Evolutionary conservation across 805 yeast species (phyloP).

Genomic region (Danielozyma ontarioensis): DNA sequence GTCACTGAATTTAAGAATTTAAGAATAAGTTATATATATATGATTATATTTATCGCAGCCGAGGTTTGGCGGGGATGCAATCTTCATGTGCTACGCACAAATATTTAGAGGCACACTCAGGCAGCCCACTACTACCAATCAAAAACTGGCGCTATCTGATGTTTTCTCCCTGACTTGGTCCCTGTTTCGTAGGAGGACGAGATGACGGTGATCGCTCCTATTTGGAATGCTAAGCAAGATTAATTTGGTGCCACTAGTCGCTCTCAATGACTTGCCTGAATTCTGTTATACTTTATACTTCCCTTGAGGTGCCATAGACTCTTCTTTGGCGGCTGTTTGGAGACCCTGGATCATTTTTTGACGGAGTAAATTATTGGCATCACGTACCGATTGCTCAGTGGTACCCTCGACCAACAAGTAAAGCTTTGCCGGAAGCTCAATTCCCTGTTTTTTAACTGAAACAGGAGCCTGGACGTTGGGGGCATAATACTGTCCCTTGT

Average conservation of each 20-base stretch:
- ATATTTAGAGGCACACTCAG: no score
- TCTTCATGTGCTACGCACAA: neutral
- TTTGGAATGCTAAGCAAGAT: no score
- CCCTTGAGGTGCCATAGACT: conserved; percentile 37
- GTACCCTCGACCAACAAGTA: conserved; percentile 75
- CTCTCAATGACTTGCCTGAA: neutral
- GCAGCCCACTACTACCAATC: no score
- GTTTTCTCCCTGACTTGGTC: no score
- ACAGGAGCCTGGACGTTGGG: conserved; percentile 39
- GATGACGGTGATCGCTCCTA: no score
- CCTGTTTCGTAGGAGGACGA: no score
- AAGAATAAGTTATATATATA: no score
- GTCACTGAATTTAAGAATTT: no score
- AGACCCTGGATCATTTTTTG: conserved; percentile 53
- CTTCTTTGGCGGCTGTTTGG: conserved; percentile 42
- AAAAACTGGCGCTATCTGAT: no score
- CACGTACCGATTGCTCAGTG: conserved; percentile 50
- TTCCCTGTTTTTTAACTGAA: conserved; percentile 44
- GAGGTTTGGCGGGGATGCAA: neutral
- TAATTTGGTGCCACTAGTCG: neutral
- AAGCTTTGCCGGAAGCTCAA: conserved; percentile 62
- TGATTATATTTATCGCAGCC: no score
- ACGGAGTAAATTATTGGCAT: conserved; percentile 56
- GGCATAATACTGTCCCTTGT: conserved; percentile 68
- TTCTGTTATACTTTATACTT: conserved; percentile 49